Percentiles rank a stretch among this genome's conserved stretches.
phyloP scores from a whole-genome alignment of 208 protist genomes.

The Crithidia sp. region DNA sequence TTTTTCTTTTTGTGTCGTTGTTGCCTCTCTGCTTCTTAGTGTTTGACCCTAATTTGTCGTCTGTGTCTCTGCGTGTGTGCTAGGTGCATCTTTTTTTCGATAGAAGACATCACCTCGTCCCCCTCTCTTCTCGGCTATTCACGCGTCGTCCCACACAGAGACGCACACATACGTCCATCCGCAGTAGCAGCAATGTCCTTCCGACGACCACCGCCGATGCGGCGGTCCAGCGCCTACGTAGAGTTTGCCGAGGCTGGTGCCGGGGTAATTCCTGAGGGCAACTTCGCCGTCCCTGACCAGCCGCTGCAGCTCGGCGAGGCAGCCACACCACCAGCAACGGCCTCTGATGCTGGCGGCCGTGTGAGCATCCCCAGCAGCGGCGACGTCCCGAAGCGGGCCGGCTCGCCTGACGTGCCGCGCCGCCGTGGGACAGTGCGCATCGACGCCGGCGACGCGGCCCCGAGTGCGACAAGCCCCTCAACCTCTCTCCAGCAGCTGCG shows the following conservation, averaged over 20 bases:
- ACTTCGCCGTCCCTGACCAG: constrained; percentile 28
- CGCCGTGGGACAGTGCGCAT: constrained; percentile 17
- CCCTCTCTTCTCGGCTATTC: not conserved
- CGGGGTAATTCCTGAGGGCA: constrained; percentile 31
- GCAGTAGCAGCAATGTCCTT: constrained; percentile 24
- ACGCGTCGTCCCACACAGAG: no score
- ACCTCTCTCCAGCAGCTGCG: constrained; percentile 20
- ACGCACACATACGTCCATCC: not conserved
- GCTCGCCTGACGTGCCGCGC: constrained; percentile 21
- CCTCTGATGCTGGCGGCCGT: not conserved
- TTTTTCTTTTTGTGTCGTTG: constrained; percentile 6
- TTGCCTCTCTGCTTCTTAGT: not conserved
- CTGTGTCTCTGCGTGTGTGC: no score
- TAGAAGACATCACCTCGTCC: not conserved
- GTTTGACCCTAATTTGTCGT: not conserved
- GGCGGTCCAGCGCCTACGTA: constrained; percentile 35
- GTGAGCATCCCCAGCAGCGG: not conserved
- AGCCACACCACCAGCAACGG: no score
- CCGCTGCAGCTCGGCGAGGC: not conserved
- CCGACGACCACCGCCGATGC: constrained; percentile 36
- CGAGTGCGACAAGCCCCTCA: constrained; percentile 6
- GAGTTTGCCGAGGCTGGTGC: constrained; percentile 47
- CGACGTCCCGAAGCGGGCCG: constrained; percentile 6
- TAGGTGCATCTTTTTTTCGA: not conserved
- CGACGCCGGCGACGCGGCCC: constrained; percentile 4